Conservation (phyloP, 352 stramenopile genomes). For the Globisporangium acanthophoron region DNA sequence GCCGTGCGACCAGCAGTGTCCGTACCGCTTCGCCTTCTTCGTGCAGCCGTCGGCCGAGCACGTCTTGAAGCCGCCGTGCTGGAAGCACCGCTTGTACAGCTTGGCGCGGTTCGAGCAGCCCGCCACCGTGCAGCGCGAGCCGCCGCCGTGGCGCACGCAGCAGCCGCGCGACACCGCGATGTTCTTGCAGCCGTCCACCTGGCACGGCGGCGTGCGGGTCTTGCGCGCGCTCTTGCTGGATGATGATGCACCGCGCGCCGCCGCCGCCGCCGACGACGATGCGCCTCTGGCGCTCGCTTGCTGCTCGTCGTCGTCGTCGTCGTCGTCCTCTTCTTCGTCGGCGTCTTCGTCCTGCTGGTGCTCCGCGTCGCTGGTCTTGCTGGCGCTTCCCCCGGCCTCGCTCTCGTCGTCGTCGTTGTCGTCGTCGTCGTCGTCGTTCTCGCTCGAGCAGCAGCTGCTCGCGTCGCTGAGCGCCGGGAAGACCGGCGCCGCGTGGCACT, state of each 20-base stretch:
- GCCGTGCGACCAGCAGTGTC: conserved; percentile 37
- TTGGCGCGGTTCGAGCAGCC: conserved; percentile 35
- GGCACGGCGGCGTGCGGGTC: conserved; percentile 49
- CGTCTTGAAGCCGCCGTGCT: conserved; percentile 32
- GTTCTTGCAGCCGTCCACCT: conserved; percentile 62
- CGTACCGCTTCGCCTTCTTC: conserved; percentile 29
- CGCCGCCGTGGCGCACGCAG: conserved; percentile 34
- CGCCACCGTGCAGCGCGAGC: conserved; percentile 28
- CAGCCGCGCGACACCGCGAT: conserved; percentile 32
- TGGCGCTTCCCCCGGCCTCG: background rate
- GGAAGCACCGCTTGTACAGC: conserved; percentile 37
- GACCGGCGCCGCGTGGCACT: background rate
- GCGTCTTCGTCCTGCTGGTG: conserved; percentile 28
- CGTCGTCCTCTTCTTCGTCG: conserved; percentile 7
- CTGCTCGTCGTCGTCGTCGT: conserved; percentile 4
- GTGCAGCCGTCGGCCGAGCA: conserved; percentile 25
- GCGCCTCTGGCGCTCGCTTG: conserved; percentile 2
- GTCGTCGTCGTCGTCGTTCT: conserved; percentile 12
- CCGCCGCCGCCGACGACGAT: background rate
- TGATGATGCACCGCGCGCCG: background rate
- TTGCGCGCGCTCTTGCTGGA: conserved; percentile 17
- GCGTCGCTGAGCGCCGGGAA: conserved; percentile 11
- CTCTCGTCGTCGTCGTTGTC: background rate
- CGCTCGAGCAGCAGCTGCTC: conserved; percentile 8
- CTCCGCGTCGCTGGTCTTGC: conserved; percentile 13